Conservation (phyloP, 2,329 filamentous ascomycete species). For the Penicillium rolfsii region DNA sequence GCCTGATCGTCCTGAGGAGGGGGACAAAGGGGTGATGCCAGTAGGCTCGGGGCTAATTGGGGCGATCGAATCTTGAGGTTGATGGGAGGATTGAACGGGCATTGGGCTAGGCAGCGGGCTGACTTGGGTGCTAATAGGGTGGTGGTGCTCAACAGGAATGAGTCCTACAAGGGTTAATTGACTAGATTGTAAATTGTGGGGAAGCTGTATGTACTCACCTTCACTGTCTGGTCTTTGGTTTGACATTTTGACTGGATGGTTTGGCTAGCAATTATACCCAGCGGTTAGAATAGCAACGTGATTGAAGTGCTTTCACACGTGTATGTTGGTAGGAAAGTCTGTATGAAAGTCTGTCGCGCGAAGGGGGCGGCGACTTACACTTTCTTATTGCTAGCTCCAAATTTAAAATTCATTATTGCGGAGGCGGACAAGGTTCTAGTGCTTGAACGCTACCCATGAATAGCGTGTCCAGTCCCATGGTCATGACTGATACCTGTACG, state of each 20-base stretch:
- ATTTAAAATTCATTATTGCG: background rate
- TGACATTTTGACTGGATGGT: background rate
- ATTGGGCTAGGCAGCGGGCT: background rate
- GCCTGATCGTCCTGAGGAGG: slow-evolving; percentile 2
- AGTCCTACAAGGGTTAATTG: slow-evolving; percentile 14
- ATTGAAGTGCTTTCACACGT: background rate
- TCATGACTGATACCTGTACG: background rate
- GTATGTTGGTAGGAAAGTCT: background rate
- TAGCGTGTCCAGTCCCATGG: slow-evolving; percentile 4
- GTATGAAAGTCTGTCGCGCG: background rate
- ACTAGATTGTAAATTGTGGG: background rate
- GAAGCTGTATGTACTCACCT: slow-evolving; percentile 1
- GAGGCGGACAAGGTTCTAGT: background rate
- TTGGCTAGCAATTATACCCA: too few relatives aligned
- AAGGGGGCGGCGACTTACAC: slow-evolving; percentile 8
- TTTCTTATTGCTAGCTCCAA: slow-evolving; percentile 12
- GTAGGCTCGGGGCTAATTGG: slow-evolving; percentile 6
- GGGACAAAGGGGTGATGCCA: slow-evolving; percentile 1
- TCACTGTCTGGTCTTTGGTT: slow-evolving; percentile 6
- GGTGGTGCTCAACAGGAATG: slow-evolving; percentile 17
- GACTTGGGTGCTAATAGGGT: background rate
- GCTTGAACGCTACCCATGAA: slow-evolving; percentile 1
- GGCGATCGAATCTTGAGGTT: background rate
- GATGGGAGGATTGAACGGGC: background rate
- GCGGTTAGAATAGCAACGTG: background rate